Evolutionary conservation across 257 asterid genomes (phyloP), one percentile per base, ranked within the genome.

Genomic region (Ophiorrhiza pumila): DNA sequence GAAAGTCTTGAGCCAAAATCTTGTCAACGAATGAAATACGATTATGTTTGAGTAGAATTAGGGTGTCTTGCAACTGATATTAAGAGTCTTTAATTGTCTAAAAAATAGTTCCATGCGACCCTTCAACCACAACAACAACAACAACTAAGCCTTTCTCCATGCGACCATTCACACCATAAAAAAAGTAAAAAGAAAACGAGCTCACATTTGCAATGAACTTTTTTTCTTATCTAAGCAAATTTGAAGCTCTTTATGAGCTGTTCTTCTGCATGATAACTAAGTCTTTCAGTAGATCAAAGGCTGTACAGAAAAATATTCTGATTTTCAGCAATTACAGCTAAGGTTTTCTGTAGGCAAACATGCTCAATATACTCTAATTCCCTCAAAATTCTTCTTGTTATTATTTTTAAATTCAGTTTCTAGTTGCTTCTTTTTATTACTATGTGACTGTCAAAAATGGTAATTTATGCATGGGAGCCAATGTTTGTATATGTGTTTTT

Each of bases 321-420:
- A 18, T 65, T 45, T 49, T 68, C 35, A 17, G 41, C 39, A n/a
- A 42, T 23, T 68, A 0, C 34, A 3, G 32, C 17, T 68, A 56
- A 47, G 41, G 20, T 32, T 46, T 50, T n/a, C 61, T 68, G 63
- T 25, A 10, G 47, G 62, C 43, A 47, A 68, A 68, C 43, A 47
- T 5, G 31, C 59, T 31, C 45, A 55, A 22, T 50, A 20, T 34
- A 10, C 25, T 32, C 0, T 35, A 5, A 23, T 49, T 34, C 5
- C 49, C n/a, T 68, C 47, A 50, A 22, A 4, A 0, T 1, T 1
- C 69, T 39, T 20, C 37, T 39, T 12, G 0, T 62, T 37, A 37
- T 35, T 62, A 12, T 34, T 14, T 55, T 2, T 55, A 39, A 64
- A 17, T 39, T 9, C 14, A 23, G 52, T 8, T 39, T 39, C 68